Conservation (phyloP, 2,329 filamentous ascomycete species). For the Beauveria sp. region DNA sequence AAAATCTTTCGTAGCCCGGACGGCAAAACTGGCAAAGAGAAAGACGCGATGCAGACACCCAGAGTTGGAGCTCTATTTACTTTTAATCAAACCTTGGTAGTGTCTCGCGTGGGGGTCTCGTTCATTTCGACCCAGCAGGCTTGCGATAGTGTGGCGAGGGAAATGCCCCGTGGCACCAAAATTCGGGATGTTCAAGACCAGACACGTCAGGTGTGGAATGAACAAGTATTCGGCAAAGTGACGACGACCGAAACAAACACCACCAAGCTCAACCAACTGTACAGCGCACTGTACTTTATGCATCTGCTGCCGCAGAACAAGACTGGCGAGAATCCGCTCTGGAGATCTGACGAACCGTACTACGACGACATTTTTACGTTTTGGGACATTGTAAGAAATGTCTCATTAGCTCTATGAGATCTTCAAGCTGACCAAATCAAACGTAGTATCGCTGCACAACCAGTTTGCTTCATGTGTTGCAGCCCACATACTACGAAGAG, state of each 20-base stretch:
- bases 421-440: background rate
- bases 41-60: conserved; percentile 23
- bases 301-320: conserved; percentile 61
- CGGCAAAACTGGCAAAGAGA: conserved; percentile 5
- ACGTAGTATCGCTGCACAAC: conserved; percentile 53
- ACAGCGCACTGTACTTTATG: conserved; percentile 64
- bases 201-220: conserved; percentile 50
- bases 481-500: conserved; percentile 55
- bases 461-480: conserved; percentile 56
- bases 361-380: conserved; percentile 66
- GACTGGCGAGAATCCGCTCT: conserved; percentile 62
- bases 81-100: conserved; percentile 39
- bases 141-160: conserved; percentile 47
- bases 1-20: conserved; percentile 35
- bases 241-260: conserved; percentile 48
- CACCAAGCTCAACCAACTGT: conserved; percentile 52
- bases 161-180: conserved; percentile 42
- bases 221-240: conserved; percentile 54
- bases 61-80: conserved; percentile 46
- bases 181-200: conserved; percentile 37
- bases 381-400: conserved; percentile 41
- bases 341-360: conserved; percentile 58
- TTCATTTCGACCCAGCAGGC: conserved; percentile 57
- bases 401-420: rapidly evolving
- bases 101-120: conserved; percentile 57